These are phyloP conservation scores for Hyparrhenia diplandra DNA, from an alignment of 176 grass and related monocot genomes.

Conservation along the genomic window DNA sequence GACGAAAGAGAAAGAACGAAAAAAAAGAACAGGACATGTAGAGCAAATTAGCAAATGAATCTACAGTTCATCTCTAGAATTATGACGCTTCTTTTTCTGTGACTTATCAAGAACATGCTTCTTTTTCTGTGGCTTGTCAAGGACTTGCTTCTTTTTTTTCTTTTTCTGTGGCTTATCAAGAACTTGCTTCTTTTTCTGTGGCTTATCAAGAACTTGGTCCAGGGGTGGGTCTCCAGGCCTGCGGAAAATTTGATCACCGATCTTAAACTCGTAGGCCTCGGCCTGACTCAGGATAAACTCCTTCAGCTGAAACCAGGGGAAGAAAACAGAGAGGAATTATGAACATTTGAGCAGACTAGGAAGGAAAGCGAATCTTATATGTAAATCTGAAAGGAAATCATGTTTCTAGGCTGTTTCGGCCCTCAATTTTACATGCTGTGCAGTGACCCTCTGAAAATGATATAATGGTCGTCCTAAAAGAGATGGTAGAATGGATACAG, in stretches of 20 bases:
- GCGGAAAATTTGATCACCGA: slow-evolving; percentile 62
- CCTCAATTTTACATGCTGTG: background rate
- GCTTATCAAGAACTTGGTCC: slow-evolving; percentile 50
- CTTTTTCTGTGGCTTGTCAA: slow-evolving; percentile 44
- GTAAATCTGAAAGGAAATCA: background rate
- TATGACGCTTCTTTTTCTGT: slow-evolving; percentile 16
- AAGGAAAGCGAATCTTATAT: background rate
- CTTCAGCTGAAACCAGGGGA: slow-evolving; percentile 45
- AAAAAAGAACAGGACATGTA: background rate
- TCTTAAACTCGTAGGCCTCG: slow-evolving; percentile 88
- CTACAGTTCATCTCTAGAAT: slow-evolving; percentile 38
- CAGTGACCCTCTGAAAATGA: background rate
- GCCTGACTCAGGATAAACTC: slow-evolving; percentile 72
- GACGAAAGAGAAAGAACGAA: background rate
- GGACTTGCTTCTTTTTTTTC: slow-evolving; percentile 37
- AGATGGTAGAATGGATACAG: background rate
- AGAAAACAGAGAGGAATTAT: background rate
- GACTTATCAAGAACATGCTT: slow-evolving; percentile 44
- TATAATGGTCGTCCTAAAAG: background rate
- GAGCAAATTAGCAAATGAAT: background rate
- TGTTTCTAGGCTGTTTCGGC: background rate
- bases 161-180: slow-evolving; percentile 18
- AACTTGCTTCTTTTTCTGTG: slow-evolving; percentile 22
- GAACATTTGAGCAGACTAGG: background rate
- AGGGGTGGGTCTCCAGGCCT: slow-evolving; percentile 78